Evolutionary conservation across 306 rosid genomes (phyloP).

Genomic region (Hippophae tibetana): DNA sequence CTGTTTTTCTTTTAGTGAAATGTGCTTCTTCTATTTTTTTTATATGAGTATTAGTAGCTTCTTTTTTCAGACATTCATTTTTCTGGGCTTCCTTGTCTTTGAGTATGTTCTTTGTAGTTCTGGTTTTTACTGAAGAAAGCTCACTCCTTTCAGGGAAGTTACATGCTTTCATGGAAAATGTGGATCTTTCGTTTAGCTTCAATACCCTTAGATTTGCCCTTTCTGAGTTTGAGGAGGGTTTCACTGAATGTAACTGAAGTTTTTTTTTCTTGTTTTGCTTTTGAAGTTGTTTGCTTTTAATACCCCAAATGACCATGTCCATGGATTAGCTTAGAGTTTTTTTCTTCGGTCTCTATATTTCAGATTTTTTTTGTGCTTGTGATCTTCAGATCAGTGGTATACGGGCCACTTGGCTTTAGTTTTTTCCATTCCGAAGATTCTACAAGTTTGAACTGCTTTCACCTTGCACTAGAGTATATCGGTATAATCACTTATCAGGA

Average conservation of each 20-base stretch:
- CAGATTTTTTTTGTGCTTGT: slow-evolving; percentile 1
- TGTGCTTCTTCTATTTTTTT: too few species aligned
- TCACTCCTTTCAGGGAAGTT: neutral
- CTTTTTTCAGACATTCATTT: too few species aligned
- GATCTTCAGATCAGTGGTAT: slow-evolving; percentile 16
- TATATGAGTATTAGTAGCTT: too few species aligned
- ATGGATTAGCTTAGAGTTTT: slow-evolving; percentile 6
- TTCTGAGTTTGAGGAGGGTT: too few species aligned
- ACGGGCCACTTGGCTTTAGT: slow-evolving; percentile 21
- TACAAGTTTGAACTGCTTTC: neutral
- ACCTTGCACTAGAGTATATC: too few species aligned
- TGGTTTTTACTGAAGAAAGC: too few species aligned
- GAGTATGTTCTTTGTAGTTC: too few species aligned
- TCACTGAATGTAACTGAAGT: slow-evolving; percentile 6
- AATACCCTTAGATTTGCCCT: too few species aligned
- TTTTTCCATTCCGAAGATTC: slow-evolving; percentile 15
- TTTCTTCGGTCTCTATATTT: slow-evolving; percentile 2
- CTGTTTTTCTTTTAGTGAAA: too few species aligned
- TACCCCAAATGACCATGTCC: neutral
- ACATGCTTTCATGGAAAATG: neutral
- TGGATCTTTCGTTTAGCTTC: too few species aligned
- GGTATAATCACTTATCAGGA: too few species aligned
- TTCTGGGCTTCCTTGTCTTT: too few species aligned
- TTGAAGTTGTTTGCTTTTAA: neutral
- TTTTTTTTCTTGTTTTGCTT: slow-evolving; percentile 8